These are phyloP conservation scores for Priceomyces carsonii DNA, from an alignment of 805 yeast species.

Conservation along the genomic window DNA sequence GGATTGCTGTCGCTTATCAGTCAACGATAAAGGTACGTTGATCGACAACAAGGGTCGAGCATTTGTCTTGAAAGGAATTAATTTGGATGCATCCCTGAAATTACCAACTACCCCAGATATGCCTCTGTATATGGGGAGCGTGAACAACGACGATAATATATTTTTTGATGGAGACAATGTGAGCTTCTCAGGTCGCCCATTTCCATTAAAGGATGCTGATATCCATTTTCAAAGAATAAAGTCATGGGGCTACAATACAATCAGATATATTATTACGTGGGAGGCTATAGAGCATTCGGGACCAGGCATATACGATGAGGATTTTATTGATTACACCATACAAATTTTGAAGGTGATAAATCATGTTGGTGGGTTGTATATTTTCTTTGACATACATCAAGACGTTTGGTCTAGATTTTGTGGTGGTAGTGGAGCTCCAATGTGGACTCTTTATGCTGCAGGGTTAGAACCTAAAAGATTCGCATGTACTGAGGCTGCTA, in stretches of 20 bases:
- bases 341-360: constrained; percentile 58
- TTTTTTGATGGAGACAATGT: constrained; percentile 74
- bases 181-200: constrained; percentile 83
- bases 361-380: constrained; percentile 70
- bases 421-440: constrained; percentile 93
- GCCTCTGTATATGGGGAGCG: constrained; percentile 41
- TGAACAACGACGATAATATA: constrained; percentile 35
- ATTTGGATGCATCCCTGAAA: constrained; percentile 74
- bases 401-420: constrained; percentile 89
- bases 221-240: constrained; percentile 69
- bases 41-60: constrained; percentile 56
- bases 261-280: constrained; percentile 83
- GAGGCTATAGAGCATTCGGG: constrained; percentile 90
- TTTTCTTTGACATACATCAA: constrained; percentile 87
- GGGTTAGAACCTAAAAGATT: constrained; percentile 83
- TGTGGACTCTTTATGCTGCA: constrained; percentile 90
- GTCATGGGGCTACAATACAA: constrained; percentile 77
- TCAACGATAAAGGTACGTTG: constrained; percentile 53
- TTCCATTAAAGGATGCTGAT: constrained; percentile 71
- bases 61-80: constrained; percentile 75
- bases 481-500: constrained; percentile 72
- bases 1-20: constrained; percentile 21
- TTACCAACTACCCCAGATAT: constrained; percentile 60
- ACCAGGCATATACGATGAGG: constrained; percentile 80
- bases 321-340: constrained; percentile 69